phyloP scores from a whole-genome alignment of 257 asterid genomes.

The Craterostigma plantagineum region DNA sequence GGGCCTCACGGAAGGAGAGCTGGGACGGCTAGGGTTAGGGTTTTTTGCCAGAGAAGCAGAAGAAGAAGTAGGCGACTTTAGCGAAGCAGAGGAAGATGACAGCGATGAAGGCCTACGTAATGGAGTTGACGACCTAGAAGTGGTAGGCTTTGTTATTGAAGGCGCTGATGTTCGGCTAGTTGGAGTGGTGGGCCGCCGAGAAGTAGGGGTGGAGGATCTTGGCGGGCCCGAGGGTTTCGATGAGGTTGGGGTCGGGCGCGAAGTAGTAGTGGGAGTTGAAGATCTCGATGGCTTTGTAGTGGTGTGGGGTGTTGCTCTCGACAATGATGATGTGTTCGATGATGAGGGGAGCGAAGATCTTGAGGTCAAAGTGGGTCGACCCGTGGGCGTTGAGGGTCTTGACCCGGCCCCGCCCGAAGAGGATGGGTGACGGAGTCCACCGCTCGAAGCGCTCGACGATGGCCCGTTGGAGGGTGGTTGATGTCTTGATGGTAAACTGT shows the following conservation, averaged over 20 bases:
- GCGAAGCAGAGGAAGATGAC: conserved; percentile 23
- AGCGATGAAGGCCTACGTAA: conserved; percentile 40
- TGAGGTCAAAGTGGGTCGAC: conserved; percentile 52
- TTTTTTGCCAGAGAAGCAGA: conserved; percentile 31
- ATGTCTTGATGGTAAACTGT: conserved; percentile 39
- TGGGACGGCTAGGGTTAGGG: conserved; percentile 38
- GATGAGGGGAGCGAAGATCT: conserved; percentile 21
- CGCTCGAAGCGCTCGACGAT: no score
- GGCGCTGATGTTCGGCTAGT: conserved; percentile 42
- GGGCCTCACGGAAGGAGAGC: conserved; percentile 73
- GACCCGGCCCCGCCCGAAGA: conserved; percentile 76
- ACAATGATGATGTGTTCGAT: conserved; percentile 22
- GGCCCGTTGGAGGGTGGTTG: conserved; percentile 41
- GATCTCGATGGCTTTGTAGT: conserved; percentile 63
- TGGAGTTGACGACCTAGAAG: conserved; percentile 80
- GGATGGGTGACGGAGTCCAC: conserved; percentile 68
- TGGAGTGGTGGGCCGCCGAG: conserved; percentile 88
- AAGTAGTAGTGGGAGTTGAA: conserved; percentile 73
- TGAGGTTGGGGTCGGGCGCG: conserved; percentile 36
- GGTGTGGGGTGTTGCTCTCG: conserved; percentile 21
- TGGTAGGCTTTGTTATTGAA: conserved; percentile 41
- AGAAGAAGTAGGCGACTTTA: conserved; percentile 32
- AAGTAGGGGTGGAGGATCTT: conserved; percentile 82
- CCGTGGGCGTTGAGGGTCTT: conserved; percentile 84
- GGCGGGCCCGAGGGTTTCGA: conserved; percentile 47